A percentile compares a stretch with the other conserved stretches of the same genome.
These are phyloP conservation scores for Amylocystis lapponica DNA, from an alignment of 768 basidiomycete genomes.

Conservation along the genomic window DNA sequence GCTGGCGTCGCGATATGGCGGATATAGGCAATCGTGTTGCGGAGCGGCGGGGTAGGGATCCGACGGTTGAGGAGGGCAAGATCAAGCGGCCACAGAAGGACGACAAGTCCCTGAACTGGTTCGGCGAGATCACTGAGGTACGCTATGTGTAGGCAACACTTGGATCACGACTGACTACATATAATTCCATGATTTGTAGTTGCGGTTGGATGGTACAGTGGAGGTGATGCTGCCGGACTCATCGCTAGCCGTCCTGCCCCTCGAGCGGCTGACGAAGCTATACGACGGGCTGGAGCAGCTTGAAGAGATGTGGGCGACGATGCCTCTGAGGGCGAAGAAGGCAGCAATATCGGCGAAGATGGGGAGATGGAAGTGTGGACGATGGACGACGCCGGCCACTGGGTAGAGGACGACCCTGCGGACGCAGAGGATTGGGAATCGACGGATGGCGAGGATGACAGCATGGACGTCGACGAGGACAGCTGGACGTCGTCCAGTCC, in stretches of 20 bases:
- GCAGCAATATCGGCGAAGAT: conserved; percentile 31
- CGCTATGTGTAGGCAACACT: conserved; percentile 16
- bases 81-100: conserved; percentile 37
- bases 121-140: conserved; percentile 81
- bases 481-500: conserved; percentile 24
- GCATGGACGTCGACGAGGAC: conserved; percentile 34
- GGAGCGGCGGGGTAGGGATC: conserved; percentile 33
- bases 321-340: conserved; percentile 24
- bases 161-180: not conserved
- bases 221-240: conserved; percentile 67
- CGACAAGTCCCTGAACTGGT: conserved; percentile 58
- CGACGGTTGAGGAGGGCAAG: conserved; percentile 30
- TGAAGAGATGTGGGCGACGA: conserved; percentile 57
- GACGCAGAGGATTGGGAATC: conserved; percentile 28
- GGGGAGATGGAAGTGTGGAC: conserved; percentile 37
- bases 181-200: conserved; percentile 36
- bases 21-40: conserved; percentile 60
- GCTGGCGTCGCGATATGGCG: conserved; percentile 70
- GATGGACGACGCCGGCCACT: conserved; percentile 34
- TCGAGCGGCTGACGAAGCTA: conserved; percentile 67
- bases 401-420: conserved; percentile 21
- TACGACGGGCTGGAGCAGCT: conserved; percentile 81
- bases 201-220: conserved; percentile 69
- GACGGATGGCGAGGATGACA: conserved; percentile 30
- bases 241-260: conserved; percentile 41